Base-by-base conservation (phyloP, 495 filamentous ascomycete genomes). In the Podospora pseudopauciseta region DNA sequence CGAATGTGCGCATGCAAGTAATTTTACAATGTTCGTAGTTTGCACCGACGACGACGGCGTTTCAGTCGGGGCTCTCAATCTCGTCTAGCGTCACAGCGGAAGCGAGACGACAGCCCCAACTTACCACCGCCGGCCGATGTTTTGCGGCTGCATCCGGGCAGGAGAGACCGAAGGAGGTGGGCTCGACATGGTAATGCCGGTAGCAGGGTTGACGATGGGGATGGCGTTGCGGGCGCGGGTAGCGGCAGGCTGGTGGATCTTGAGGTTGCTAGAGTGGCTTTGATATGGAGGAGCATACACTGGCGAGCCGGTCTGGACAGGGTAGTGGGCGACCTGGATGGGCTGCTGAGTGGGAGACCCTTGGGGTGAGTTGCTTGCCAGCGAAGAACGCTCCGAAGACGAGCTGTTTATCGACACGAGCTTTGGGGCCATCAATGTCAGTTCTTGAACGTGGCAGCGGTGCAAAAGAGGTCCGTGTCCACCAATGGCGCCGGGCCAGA, bases 191-290 rank as follows among this genome's bases (percentile, higher is more conserved):
- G 87, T 88, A 80, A 94, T 87, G 69, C 95, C 93, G 39, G 96
- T 98, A 68, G 84, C 90, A 44, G 95, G 95, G 85, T 99, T 97
- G 81, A 99, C 90, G 77, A 99, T 99, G 19, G 95, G 96, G 72
- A 99, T 99, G 72, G 95, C 92, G 77, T 97, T 98, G 72, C 94
- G 91, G 71, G 90, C 88, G 77, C 96, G 91, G 67, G 91, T 90
- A 65, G 94, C 90, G 64, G 92, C 80, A 55, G 92, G 91, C 82
- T 97, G 95, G 76, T 96, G 92, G 73, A 92, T 85, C 80, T 92
- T 96, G 69, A 92, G 82, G 71, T 85, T 77, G 58, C 84, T 76
- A 57, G 82, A 79, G 20, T 84, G 81, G 67, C 71, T 81, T 59
- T 85, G 84, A 71, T 80, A 86, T 34, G 81, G 81, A 63, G 91